phyloP scores from a whole-genome alignment of 169 alveolate genomes.

The Eimeria mitis region DNA sequence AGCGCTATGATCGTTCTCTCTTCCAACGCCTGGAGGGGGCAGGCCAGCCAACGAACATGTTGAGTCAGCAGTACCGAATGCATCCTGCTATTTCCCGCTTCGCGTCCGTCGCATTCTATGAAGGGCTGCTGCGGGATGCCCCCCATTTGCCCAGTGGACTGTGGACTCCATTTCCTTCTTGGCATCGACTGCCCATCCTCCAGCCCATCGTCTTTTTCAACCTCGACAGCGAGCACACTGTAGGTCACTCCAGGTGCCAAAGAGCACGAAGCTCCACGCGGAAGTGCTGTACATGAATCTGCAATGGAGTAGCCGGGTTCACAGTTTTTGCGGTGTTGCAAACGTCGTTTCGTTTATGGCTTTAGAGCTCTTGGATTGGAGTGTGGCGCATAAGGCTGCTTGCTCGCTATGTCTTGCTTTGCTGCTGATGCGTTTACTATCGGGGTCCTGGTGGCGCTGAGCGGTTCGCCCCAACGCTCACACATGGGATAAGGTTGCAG shows the following conservation, averaged over 20 bases:
- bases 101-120: conserved; percentile 93
- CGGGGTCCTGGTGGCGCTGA: not conserved
- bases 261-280: not conserved
- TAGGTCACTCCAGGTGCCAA: not conserved
- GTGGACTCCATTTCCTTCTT: conserved; percentile 88
- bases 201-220: conserved; percentile 94
- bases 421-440: not conserved
- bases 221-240: conserved; percentile 90
- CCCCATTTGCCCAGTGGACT: conserved; percentile 77
- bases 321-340: not conserved
- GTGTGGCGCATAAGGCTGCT: not conserved
- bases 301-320: not conserved
- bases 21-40: conserved; percentile 95
- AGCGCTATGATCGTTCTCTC: conserved; percentile 92
- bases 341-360: not conserved
- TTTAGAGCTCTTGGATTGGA: not conserved
- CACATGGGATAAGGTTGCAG: not conserved
- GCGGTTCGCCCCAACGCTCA: not conserved
- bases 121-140: conserved; percentile 83
- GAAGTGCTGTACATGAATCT: not conserved
- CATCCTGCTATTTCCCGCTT: conserved; percentile 97
- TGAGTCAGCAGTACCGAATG: conserved; percentile 98
- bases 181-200: conserved; percentile 92
- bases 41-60: conserved; percentile 91
- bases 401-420: not conserved